Evolutionary conservation across 208 protist species (phyloP).

Genomic region (Trypanosoma lewisi): DNA sequence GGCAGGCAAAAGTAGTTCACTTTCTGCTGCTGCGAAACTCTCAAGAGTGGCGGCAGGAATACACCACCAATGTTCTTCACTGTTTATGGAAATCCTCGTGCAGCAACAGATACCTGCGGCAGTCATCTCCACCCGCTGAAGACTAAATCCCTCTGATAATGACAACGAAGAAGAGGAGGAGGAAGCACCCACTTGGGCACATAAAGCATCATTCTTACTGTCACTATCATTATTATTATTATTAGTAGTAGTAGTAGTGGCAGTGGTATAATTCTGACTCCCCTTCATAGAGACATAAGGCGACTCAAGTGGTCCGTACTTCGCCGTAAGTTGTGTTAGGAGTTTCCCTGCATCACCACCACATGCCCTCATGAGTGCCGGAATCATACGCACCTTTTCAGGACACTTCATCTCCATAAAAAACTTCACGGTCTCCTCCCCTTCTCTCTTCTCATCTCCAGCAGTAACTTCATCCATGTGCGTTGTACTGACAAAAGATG

Average conservation of each 20-base stretch:
- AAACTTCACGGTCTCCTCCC: constrained; percentile 13
- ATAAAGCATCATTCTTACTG: too few species aligned
- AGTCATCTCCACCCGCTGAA: neutral
- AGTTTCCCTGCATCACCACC: constrained; percentile 37
- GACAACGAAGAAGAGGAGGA: neutral
- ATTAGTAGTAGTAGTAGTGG: too few species aligned
- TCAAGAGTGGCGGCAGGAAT: constrained; percentile 35
- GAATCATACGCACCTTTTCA: constrained; percentile 60
- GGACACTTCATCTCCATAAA: constrained; percentile 55
- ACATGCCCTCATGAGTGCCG: constrained; percentile 41
- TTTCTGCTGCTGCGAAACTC: constrained; percentile 37
- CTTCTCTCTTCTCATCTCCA: neutral
- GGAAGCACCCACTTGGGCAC: too few species aligned
- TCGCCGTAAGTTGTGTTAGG: constrained; percentile 44
- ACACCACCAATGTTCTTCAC: constrained; percentile 2
- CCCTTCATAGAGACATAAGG: neutral
- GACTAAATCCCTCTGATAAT: neutral
- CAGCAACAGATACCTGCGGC: constrained; percentile 11
- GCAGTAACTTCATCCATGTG: neutral
- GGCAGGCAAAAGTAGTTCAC: constrained; percentile 27
- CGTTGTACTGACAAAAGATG: neutral
- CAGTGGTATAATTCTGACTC: too few species aligned
- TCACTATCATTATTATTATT: neutral
- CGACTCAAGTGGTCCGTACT: constrained; percentile 34
- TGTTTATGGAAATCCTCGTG: constrained; percentile 4